phyloP scores from a whole-genome alignment of 2,329 filamentous ascomycete genomes.

The Penicillium sclerotiorum region DNA sequence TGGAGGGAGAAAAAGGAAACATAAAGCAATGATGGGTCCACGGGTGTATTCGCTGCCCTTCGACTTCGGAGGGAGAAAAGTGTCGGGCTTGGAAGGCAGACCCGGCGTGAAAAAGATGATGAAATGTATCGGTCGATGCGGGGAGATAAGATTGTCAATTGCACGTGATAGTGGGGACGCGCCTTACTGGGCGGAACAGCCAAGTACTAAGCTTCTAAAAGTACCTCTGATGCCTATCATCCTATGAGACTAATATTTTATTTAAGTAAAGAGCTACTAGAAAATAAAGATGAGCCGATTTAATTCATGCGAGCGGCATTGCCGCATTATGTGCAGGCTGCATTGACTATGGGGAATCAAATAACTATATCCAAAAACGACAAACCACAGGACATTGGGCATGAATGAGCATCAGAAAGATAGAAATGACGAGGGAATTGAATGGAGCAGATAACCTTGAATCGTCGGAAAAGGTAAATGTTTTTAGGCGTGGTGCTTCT shows the following conservation, averaged over 20 bases:
- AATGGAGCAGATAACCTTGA: not conserved
- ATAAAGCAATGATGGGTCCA: too few relatives aligned
- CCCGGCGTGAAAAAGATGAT: slow-evolving; percentile 1
- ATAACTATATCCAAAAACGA: slow-evolving; percentile 32
- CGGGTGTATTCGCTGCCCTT: too few relatives aligned
- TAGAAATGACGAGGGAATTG: not conserved
- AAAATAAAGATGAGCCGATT: too few relatives aligned
- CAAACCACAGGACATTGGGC: not conserved
- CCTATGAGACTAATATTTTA: too few relatives aligned
- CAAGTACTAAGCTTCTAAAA: too few relatives aligned
- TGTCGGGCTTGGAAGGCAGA: not conserved
- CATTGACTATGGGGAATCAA: slow-evolving; percentile 35
- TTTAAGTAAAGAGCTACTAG: too few relatives aligned
- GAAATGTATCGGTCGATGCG: slow-evolving; percentile 8
- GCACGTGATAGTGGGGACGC: slow-evolving; percentile 9
- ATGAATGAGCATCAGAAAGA: slow-evolving; percentile 8
- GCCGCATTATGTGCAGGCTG: slow-evolving; percentile 14
- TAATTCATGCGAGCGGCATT: not conserved
- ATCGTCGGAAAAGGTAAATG: too few relatives aligned
- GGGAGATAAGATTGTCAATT: slow-evolving; percentile 13
- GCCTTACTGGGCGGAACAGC: not conserved
- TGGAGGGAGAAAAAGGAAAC: too few relatives aligned
- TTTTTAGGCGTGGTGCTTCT: slow-evolving; percentile 34
- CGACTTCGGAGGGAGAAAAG: not conserved
- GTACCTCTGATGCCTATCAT: too few relatives aligned